These are phyloP conservation scores for Pyrenopolyporus hunteri DNA, from an alignment of 495 filamentous ascomycete genomes.

Conservation along the genomic window DNA sequence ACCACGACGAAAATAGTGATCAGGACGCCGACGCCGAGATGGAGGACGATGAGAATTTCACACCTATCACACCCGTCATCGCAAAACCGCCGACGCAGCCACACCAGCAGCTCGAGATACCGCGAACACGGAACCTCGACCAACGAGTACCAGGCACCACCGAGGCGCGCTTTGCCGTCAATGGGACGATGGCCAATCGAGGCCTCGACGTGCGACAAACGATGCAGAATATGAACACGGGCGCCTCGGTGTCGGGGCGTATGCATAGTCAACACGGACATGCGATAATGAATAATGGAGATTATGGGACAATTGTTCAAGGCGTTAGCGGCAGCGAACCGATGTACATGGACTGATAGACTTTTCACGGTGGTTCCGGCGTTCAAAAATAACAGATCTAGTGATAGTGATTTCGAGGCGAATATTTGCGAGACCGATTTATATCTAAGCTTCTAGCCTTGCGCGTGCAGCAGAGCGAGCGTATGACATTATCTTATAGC, in stretches of 20 bases:
- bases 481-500: constrained; percentile 20
- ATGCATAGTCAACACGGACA: constrained; percentile 38
- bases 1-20: constrained; percentile 48
- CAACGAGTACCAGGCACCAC: constrained; percentile 22
- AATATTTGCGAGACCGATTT: constrained; percentile 2
- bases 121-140: constrained; percentile 30
- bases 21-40: constrained; percentile 50
- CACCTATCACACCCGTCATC: constrained; percentile 32
- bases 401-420: neutral
- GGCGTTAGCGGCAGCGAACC: constrained; percentile 46
- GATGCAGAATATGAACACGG: constrained; percentile 40
- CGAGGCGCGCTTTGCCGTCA: constrained; percentile 29
- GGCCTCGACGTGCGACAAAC: constrained; percentile 36
- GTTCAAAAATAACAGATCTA: constrained; percentile 31
- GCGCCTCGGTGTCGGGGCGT: constrained; percentile 32
- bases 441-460: constrained; percentile 9
- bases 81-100: constrained; percentile 26
- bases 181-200: constrained; percentile 31
- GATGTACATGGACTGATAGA: constrained; percentile 49
- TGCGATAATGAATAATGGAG: constrained; percentile 40
- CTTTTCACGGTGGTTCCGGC: constrained; percentile 16
- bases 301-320: constrained; percentile 42
- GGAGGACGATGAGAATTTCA: constrained; percentile 48
- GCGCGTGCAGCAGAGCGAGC: constrained; percentile 1
- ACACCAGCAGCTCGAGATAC: constrained; percentile 40